Base-by-base conservation (phyloP, 257 asterid species). In the Capsicum baccatum region DNA sequence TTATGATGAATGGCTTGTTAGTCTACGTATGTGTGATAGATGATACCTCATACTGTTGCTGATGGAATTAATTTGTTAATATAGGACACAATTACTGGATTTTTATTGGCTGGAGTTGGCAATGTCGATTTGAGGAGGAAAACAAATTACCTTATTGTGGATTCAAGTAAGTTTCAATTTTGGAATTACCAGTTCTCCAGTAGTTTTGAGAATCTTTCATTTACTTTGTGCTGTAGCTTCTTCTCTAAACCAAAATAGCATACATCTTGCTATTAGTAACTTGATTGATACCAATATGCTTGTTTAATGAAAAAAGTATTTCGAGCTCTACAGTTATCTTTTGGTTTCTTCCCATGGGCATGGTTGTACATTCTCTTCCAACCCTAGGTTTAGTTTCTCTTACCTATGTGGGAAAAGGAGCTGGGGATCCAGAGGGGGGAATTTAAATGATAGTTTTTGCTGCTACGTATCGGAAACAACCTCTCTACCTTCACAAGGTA, bases 51-150 rank as follows among this genome's bases (percentile, higher is more conserved):
- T 76, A 50, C 80, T 52, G 81, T 14, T 26, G 64, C 63, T 52
- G 1, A 76, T 52, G 81, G 48, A 76, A 52, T 52, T 52, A 76
- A 26, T 3, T 76, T 76, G 15, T 76, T 80, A 54, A 71, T 91
- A 85, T 83, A 95, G 99, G 98, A 95, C 87, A 95, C 99, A 0
- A 89, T 95, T 80, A 93, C 98, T 15, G 99, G 99, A 60, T 95
- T 94, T 88, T 89, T 95, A 88, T 92, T 95, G 79, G 99, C 99
- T 84, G 99, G 98, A 89, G 99, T 96, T 89, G 99, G 99, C 83
- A 94, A 96, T 89, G 99, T 96, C 83, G 99, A 95, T 89, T 83
- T 92, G 89, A 94, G 99, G 93, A 94, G 97, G 91, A 95, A 92
- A 52, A 94, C 98, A 57, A 95, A 95, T 85, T 95, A 95, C 90